Percentiles rank a stretch among this genome's conserved stretches.
Conservation (phyloP, 768 basidiomycete genomes). For the Mycena rebaudengoi region DNA sequence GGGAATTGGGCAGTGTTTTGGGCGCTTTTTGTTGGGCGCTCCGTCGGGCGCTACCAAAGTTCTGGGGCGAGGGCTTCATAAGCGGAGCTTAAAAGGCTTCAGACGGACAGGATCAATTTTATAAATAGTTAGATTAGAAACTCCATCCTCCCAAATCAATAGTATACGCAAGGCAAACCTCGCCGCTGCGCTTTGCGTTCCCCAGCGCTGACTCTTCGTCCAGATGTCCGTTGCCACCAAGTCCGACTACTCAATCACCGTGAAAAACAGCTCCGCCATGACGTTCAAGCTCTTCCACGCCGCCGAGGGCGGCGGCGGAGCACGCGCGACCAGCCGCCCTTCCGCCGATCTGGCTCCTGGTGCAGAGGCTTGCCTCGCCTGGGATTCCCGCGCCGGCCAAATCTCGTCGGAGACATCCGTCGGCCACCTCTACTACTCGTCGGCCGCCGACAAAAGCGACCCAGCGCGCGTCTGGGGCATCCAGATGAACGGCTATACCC, state of each 20-base stretch:
- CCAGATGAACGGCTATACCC: slow-evolving; percentile 5
- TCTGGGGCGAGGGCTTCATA: too few species aligned
- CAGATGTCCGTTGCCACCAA: slow-evolving; percentile 5
- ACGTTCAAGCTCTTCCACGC: slow-evolving; percentile 5
- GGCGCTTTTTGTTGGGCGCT: too few species aligned
- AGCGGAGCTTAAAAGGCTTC: too few species aligned
- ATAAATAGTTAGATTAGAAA: too few species aligned
- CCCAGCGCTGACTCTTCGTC: background rate
- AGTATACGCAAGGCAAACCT: background rate
- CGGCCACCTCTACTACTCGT: slow-evolving; percentile 7
- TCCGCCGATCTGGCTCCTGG: background rate
- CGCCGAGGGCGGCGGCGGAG: background rate
- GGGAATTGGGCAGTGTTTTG: too few species aligned
- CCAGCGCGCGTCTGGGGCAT: slow-evolving; percentile 1
- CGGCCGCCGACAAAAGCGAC: background rate
- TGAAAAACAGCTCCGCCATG: slow-evolving; percentile 1
- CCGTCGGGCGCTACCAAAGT: too few species aligned
- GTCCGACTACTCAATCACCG: slow-evolving; percentile 6
- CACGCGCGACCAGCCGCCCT: background rate
- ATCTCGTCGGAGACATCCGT: background rate
- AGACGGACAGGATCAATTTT: too few species aligned
- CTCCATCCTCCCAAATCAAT: background rate
- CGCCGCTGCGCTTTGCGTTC: background rate
- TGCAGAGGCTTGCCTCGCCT: background rate
- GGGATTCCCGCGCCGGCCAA: background rate